These are phyloP conservation scores for Colletotrichum musae DNA, from an alignment of 2,329 filamentous ascomycete genomes.

Conservation along the genomic window DNA sequence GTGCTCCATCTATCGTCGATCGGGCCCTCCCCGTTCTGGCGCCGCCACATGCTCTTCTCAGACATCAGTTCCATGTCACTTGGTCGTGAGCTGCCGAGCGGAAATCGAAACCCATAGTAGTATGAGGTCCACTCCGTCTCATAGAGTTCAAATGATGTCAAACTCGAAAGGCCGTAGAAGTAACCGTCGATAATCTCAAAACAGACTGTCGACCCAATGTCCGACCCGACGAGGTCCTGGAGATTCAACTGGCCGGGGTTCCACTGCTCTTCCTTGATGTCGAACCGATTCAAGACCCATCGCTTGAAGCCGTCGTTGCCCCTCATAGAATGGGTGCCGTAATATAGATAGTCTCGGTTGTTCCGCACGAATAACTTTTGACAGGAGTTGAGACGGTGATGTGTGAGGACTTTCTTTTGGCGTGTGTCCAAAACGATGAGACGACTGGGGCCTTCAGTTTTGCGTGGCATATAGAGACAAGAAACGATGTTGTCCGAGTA, in stretches of 20 bases:
- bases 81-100: constrained; percentile 62
- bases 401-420: constrained; percentile 55
- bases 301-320: constrained; percentile 69
- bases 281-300: constrained; percentile 73
- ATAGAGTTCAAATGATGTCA: constrained; percentile 72
- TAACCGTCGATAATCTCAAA: constrained; percentile 78
- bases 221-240: constrained; percentile 72
- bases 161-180: constrained; percentile 80
- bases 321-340: constrained; percentile 72
- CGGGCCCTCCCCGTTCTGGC: constrained; percentile 77
- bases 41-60: constrained; percentile 71
- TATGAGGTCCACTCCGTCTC: constrained; percentile 78
- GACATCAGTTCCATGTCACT: constrained; percentile 55
- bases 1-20: constrained; percentile 83
- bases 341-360: constrained; percentile 72
- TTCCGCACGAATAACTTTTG: constrained; percentile 78
- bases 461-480: constrained; percentile 66
- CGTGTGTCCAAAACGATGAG: constrained; percentile 67
- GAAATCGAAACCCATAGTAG: constrained; percentile 77
- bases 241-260: constrained; percentile 64
- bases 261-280: constrained; percentile 59
- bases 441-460: constrained; percentile 57
- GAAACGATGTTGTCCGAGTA: constrained; percentile 70
- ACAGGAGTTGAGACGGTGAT: constrained; percentile 58
- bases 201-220: constrained; percentile 77